Evolutionary conservation across 2,329 filamentous ascomycete species (phyloP), one percentile per base, ranked within the genome.

Genomic region (Colletotrichum lindemuthianum): DNA sequence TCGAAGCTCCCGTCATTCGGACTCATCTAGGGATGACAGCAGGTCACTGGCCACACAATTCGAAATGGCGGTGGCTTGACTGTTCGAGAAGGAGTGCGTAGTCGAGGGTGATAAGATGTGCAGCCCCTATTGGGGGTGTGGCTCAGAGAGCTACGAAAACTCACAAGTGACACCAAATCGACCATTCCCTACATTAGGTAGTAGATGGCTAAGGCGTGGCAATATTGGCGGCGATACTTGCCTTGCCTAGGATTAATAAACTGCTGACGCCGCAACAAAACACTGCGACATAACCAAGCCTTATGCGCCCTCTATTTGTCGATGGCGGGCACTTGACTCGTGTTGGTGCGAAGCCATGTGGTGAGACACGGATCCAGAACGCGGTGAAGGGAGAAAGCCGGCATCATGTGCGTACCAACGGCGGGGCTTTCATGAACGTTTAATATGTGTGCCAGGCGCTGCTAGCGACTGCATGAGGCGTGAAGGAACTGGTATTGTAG

Each of bases 371-470:
- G 49, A 65, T 61, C 51, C 56, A 56, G 63, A 61, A 44, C 47
- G 24, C 47, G 47, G 36, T 40, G 52, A 56, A 52, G 58, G 40
- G 45, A 57, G 34, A 32, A 37, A 43, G 47, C 45, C 58, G 58
- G 61, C 58, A 65, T 65, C 58, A 65, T 65, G 61, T 61, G 58
- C 58, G 52, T 61, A 40, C 45, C 47, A 47, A 32, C 40, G 58
- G 58, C 58, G 58, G 63, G 58, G 63, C 45, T 57, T 65, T 58
- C 63, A 65, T 65, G 41, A 65, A 61, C 58, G 58, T 56, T 61
- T 56, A 51, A 36, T 37, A 40, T 45, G 39, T 65, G 50, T 60
- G 56, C 44, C 45, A 24, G 51, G 47, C 41, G 45, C 63, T 56
- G 57, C 58, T 33, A 61, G 40, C 51, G 24, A 52, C 40, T 44